Percentiles rank a stretch among this genome's conserved stretches.
Conservation (phyloP, 257 asterid species). For the Scutellaria baicalensis region DNA sequence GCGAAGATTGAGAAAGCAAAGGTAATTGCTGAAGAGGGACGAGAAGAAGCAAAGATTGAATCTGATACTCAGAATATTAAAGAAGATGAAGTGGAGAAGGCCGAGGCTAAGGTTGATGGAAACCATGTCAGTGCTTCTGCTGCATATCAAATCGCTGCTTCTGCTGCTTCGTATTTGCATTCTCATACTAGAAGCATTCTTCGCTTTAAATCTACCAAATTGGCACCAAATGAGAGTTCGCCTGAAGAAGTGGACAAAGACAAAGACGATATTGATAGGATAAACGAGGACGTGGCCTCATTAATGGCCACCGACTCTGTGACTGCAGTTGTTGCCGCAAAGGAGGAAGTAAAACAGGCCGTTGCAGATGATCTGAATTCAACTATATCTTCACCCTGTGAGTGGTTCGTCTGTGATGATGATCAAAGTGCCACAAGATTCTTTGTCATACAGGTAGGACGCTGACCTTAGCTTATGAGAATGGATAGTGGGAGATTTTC, state of each 20-base stretch:
- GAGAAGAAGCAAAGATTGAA: constrained; percentile 13
- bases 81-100: constrained; percentile 15
- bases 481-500: neutral
- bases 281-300: constrained; percentile 54
- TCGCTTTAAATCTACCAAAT: constrained; percentile 42
- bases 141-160: constrained; percentile 85
- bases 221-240: constrained; percentile 16
- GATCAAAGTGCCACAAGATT: constrained; percentile 71
- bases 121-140: constrained; percentile 42
- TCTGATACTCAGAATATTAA: constrained; percentile 16
- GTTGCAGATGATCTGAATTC: constrained; percentile 94
- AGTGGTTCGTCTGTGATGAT: constrained; percentile 92
- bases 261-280: constrained; percentile 13
- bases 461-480: neutral
- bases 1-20: constrained; percentile 47
- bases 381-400: constrained; percentile 69
- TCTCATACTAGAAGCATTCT: constrained; percentile 75
- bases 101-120: constrained; percentile 22
- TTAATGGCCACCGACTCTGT: constrained; percentile 87
- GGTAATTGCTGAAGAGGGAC: constrained; percentile 30
- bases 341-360: constrained; percentile 96
- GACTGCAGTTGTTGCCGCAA: constrained; percentile 92
- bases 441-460: constrained; percentile 79
- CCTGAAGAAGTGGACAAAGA: constrained; percentile 12
- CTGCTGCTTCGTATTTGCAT: constrained; percentile 92